A percentile compares a stretch with the other conserved stretches of the same genome.
Evolutionary conservation across 257 asterid genomes (phyloP).

Genomic region (Lycium ferocissimum): DNA sequence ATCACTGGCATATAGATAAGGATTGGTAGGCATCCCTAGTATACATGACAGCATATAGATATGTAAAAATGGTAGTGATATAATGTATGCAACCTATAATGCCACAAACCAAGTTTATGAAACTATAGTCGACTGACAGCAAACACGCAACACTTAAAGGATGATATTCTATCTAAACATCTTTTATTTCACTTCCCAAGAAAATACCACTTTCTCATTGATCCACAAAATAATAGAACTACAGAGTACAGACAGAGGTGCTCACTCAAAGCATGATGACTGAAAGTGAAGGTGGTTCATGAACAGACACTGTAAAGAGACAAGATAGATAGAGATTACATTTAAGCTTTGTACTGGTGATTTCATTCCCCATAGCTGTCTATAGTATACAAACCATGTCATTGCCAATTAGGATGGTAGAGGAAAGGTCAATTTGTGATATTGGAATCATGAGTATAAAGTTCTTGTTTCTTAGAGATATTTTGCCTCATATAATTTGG

Average conservation of each 20-base stretch:
- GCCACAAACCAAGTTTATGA: slow-evolving; percentile 22
- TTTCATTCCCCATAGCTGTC: neutral
- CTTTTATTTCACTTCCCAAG: neutral
- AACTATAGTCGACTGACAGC: neutral
- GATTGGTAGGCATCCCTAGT: slow-evolving; percentile 84
- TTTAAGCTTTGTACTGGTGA: neutral
- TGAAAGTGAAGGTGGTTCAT: slow-evolving; percentile 24
- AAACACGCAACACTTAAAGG: neutral
- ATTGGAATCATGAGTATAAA: neutral
- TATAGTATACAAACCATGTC: neutral
- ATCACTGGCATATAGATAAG: slow-evolving; percentile 77
- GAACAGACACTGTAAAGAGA: slow-evolving; percentile 4
- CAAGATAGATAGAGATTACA: neutral
- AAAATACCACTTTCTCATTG: neutral
- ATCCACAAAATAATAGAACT: neutral
- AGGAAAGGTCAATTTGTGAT: neutral
- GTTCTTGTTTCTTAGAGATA: neutral
- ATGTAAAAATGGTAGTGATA: slow-evolving; percentile 9
- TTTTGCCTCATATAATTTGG: neutral
- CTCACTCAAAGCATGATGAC: neutral
- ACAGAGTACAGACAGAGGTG: neutral
- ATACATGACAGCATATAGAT: slow-evolving; percentile 29
- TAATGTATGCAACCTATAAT: slow-evolving; percentile 1
- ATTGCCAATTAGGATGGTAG: neutral
- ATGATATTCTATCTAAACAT: neutral